Conservation (phyloP, 768 basidiomycete genomes). For the Lactifluus volemus region DNA sequence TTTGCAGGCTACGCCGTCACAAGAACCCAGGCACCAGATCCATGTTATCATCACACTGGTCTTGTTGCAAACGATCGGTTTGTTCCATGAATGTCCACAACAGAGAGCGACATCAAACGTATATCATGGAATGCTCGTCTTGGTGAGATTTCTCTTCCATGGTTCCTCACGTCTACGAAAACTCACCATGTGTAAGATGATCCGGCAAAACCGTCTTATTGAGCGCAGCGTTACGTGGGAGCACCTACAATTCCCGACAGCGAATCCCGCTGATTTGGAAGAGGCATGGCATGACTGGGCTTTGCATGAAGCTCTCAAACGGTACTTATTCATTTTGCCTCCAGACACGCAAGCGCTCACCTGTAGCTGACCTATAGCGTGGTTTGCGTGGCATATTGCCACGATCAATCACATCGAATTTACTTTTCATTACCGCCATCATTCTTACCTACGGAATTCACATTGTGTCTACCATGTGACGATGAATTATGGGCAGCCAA, state of each 20-base stretch:
- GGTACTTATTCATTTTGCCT: slow-evolving; percentile 36
- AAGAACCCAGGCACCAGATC: slow-evolving; percentile 21
- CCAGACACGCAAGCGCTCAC: neutral
- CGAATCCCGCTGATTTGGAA: slow-evolving; percentile 31
- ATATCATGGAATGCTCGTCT: slow-evolving; percentile 55
- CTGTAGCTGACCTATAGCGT: slow-evolving; percentile 17
- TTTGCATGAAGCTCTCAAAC: slow-evolving; percentile 46
- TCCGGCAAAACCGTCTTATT: slow-evolving; percentile 35
- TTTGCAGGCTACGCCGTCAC: slow-evolving; percentile 21
- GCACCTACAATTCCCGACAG: slow-evolving; percentile 25
- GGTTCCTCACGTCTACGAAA: neutral
- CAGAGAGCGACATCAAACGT: slow-evolving; percentile 40
- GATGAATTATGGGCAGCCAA: slow-evolving; percentile 45
- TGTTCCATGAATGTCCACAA: slow-evolving; percentile 42
- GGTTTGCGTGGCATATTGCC: slow-evolving; percentile 39
- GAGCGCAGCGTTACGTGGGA: slow-evolving; percentile 37
- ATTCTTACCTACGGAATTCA: slow-evolving; percentile 40
- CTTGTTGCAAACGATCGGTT: slow-evolving; percentile 49
- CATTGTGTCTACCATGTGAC: slow-evolving; percentile 47
- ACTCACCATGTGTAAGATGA: slow-evolving; percentile 25
- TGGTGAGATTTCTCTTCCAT: slow-evolving; percentile 31
- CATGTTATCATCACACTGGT: slow-evolving; percentile 40
- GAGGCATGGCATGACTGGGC: slow-evolving; percentile 50
- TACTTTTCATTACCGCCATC: slow-evolving; percentile 43
- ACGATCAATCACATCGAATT: slow-evolving; percentile 49